A percentile compares a stretch with the other conserved stretches of the same genome.
Evolutionary conservation across 306 rosid species (phyloP).

Genomic region (Citrullus mucosospermus): DNA sequence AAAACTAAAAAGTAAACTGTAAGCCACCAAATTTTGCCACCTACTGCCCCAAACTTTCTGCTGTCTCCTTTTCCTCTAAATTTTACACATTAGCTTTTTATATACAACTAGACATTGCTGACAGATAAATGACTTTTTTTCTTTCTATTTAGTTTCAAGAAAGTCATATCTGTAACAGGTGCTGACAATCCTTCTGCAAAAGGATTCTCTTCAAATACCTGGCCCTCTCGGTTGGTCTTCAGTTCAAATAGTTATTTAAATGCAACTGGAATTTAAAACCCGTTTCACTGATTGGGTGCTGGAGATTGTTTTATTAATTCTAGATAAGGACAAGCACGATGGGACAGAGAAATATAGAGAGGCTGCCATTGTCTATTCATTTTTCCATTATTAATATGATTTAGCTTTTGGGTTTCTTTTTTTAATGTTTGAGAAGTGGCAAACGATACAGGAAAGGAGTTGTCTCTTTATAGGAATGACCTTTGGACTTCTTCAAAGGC

Average conservation of each 20-base stretch:
- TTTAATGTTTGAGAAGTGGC: neutral
- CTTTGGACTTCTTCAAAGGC: constrained; percentile 5
- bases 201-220: neutral
- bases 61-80: neutral
- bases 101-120: neutral
- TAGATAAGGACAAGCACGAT: neutral
- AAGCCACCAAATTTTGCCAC: neutral
- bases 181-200: neutral
- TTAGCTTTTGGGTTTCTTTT: neutral
- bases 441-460: neutral
- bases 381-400: neutral
- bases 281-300: neutral
- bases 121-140: neutral
- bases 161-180: neutral
- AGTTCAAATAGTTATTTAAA: neutral
- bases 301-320: neutral
- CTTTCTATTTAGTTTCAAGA: neutral
- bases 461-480: neutral
- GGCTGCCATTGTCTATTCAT: neutral
- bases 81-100: neutral
- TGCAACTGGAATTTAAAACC: neutral
- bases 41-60: neutral
- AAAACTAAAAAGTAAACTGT: neutral
- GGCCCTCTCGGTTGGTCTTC: neutral
- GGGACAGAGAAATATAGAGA: neutral